Percentiles rank a stretch among this genome's conserved stretches.
Evolutionary conservation across 768 basidiomycete genomes (phyloP).

Genomic region (Dentipellis sp.): DNA sequence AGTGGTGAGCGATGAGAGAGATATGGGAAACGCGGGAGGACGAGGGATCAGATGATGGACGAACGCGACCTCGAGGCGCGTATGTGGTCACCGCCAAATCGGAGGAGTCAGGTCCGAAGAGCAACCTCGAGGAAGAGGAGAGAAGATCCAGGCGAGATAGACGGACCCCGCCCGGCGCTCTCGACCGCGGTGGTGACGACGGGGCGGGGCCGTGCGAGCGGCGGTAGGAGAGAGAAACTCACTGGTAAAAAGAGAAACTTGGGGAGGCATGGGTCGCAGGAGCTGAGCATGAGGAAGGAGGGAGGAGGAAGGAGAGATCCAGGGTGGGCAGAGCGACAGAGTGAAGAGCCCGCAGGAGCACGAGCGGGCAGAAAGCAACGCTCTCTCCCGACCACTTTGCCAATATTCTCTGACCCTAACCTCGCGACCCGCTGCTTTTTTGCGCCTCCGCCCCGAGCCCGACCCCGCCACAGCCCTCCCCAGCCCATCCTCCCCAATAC

Average conservation of each 20-base stretch:
- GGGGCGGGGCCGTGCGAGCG: conserved; percentile 10
- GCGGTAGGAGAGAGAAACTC: conserved; percentile 26
- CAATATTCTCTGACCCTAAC: conserved; percentile 7
- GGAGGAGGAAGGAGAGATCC: conserved; percentile 24
- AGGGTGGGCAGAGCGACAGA: conserved; percentile 18
- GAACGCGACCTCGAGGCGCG: conserved; percentile 3
- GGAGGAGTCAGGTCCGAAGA: not conserved
- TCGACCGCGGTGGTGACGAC: too few relatives aligned
- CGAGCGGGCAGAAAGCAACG: not conserved
- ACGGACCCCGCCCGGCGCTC: too few relatives aligned
- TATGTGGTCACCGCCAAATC: conserved; percentile 7
- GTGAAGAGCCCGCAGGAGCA: conserved; percentile 10
- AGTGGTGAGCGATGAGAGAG: conserved; percentile 10
- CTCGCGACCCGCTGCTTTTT: not conserved
- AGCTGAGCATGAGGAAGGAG: conserved; percentile 33
- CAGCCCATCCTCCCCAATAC: not conserved
- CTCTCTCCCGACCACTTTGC: not conserved
- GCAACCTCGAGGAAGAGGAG: not conserved
- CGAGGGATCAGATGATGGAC: conserved; percentile 8
- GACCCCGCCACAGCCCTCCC: not conserved
- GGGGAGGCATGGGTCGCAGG: conserved; percentile 31
- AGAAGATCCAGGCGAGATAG: not conserved
- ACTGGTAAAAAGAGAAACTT: conserved; percentile 15
- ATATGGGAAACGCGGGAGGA: conserved; percentile 2
- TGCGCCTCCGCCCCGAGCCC: not conserved